Evolutionary conservation across 1,284 basidiomycete genomes (phyloP).

Genomic region (Moesziomyces antarcticus): DNA sequence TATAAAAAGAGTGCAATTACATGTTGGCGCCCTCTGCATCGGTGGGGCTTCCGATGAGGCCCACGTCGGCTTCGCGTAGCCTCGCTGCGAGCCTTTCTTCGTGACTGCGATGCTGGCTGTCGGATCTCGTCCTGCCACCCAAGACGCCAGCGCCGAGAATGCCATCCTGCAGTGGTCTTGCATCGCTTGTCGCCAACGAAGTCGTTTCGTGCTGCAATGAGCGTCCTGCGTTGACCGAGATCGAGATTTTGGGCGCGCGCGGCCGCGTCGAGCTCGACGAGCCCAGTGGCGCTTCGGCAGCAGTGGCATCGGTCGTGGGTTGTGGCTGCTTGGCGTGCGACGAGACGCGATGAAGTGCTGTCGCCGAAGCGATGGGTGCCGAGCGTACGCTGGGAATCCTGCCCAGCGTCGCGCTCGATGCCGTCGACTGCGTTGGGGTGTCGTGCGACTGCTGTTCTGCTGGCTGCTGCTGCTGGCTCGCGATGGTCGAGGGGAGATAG

Average conservation of each 20-base stretch:
- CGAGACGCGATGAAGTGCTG: slow-evolving; percentile 10
- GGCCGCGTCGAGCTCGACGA: background rate
- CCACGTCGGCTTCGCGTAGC: slow-evolving; percentile 53
- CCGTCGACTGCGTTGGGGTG: slow-evolving; percentile 40
- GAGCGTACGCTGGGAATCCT: slow-evolving; percentile 46
- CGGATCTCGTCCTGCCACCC: slow-evolving; percentile 4
- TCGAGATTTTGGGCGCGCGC: slow-evolving; percentile 32
- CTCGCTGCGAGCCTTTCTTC: slow-evolving; percentile 45
- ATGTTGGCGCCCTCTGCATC: slow-evolving; percentile 3
- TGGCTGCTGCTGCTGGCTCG: slow-evolving; percentile 23
- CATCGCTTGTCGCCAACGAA: background rate
- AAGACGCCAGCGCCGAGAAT: background rate
- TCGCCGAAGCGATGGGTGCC: slow-evolving; percentile 31
- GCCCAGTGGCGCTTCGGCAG: background rate
- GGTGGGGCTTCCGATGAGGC: slow-evolving; percentile 49
- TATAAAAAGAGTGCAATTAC: background rate
- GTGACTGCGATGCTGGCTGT: slow-evolving; percentile 26
- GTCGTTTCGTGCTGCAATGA: slow-evolving; percentile 1
- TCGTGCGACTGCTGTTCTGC: slow-evolving; percentile 1
- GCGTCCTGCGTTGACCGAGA: slow-evolving; percentile 11
- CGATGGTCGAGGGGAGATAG: slow-evolving; percentile 41
- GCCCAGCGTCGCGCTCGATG: slow-evolving; percentile 12
- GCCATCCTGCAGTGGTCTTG: background rate
- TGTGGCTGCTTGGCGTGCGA: slow-evolving; percentile 1
- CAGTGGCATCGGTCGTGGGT: background rate